These are phyloP conservation scores for Cyberlindnera xylosilytica DNA, from an alignment of 805 yeast genomes.

Conservation along the genomic window DNA sequence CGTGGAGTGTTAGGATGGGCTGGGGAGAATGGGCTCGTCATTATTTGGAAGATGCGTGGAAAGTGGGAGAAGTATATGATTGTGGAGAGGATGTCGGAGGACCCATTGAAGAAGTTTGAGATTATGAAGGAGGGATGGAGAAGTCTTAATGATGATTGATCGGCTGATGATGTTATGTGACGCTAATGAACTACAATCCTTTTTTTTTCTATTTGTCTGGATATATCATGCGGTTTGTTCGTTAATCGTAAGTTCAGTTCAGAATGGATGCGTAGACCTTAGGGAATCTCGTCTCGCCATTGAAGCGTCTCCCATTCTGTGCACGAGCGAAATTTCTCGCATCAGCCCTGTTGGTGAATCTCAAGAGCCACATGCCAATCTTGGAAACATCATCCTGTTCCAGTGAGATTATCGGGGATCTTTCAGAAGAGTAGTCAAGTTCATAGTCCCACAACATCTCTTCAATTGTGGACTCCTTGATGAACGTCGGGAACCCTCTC, in stretches of 20 bases:
- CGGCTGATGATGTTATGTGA: too few species aligned
- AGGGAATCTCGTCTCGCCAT: slow-evolving; percentile 27
- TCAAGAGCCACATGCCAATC: slow-evolving; percentile 32
- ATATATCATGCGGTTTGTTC: too few species aligned
- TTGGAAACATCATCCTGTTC: slow-evolving; percentile 12
- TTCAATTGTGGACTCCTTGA: slow-evolving; percentile 34
- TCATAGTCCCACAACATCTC: slow-evolving; percentile 48
- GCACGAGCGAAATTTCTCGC: slow-evolving; percentile 51
- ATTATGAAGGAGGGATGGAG: slow-evolving; percentile 73
- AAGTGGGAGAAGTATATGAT: slow-evolving; percentile 87
- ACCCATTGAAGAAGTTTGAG: slow-evolving; percentile 43
- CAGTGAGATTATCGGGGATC: slow-evolving; percentile 13
- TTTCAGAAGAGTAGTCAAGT: slow-evolving; percentile 30
- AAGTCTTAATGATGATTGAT: background rate
- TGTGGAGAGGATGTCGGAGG: slow-evolving; percentile 42
- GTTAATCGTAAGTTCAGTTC: slow-evolving; percentile 12
- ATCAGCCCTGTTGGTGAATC: slow-evolving; percentile 42
- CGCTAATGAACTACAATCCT: too few species aligned
- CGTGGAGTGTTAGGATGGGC: slow-evolving; percentile 70
- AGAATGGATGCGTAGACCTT: slow-evolving; percentile 28
- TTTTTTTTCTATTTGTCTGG: background rate
- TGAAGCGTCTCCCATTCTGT: slow-evolving; percentile 44
- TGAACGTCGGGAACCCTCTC: slow-evolving; percentile 44
- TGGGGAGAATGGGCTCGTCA: slow-evolving; percentile 60
- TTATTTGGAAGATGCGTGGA: slow-evolving; percentile 70